A percentile compares a stretch with the other conserved stretches of the same genome.
These are phyloP conservation scores for Astrephomene gubernaculifera DNA, from an alignment of 139 green algal species.

Conservation along the genomic window DNA sequence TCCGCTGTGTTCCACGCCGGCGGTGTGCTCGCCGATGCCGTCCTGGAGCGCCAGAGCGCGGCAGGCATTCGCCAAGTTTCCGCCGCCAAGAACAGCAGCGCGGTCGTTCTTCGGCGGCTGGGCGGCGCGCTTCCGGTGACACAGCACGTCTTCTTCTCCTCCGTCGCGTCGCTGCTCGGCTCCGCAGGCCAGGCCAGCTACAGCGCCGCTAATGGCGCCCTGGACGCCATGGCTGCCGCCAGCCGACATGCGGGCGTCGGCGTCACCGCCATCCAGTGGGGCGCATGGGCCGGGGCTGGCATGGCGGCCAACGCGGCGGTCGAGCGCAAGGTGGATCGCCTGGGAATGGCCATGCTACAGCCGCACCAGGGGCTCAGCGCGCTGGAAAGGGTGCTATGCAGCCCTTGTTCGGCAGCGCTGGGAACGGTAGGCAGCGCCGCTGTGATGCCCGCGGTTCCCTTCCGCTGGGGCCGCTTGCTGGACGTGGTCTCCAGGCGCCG, in stretches of 20 bases:
- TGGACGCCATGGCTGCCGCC: conserved; percentile 64
- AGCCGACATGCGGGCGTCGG: neutral
- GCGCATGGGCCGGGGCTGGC: conserved; percentile 61
- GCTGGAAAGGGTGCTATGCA: conserved; percentile 43
- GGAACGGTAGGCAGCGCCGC: neutral
- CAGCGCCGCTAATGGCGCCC: conserved; percentile 74
- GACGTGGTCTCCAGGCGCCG: neutral
- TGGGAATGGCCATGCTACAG: conserved; percentile 67
- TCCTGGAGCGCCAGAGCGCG: conserved; percentile 53
- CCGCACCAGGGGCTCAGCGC: conserved; percentile 56
- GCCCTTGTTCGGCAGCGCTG: neutral
- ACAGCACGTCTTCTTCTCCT: conserved; percentile 76
- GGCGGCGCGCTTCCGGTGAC: conserved; percentile 41
- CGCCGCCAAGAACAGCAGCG: conserved; percentile 69
- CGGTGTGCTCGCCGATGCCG: conserved; percentile 71
- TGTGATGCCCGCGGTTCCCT: conserved; percentile 57
- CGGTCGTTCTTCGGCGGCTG: conserved; percentile 46
- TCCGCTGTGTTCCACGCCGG: conserved; percentile 63
- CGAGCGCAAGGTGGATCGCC: conserved; percentile 49
- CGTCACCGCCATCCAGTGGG: conserved; percentile 55
- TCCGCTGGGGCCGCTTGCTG: conserved; percentile 37
- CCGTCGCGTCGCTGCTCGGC: conserved; percentile 80
- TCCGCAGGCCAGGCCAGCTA: conserved; percentile 87
- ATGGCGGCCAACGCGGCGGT: conserved; percentile 52
- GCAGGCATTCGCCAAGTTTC: conserved; percentile 44